These are phyloP conservation scores for Xylaria sp. DNA, from an alignment of 2,329 filamentous ascomycete genomes.

Conservation along the genomic window DNA sequence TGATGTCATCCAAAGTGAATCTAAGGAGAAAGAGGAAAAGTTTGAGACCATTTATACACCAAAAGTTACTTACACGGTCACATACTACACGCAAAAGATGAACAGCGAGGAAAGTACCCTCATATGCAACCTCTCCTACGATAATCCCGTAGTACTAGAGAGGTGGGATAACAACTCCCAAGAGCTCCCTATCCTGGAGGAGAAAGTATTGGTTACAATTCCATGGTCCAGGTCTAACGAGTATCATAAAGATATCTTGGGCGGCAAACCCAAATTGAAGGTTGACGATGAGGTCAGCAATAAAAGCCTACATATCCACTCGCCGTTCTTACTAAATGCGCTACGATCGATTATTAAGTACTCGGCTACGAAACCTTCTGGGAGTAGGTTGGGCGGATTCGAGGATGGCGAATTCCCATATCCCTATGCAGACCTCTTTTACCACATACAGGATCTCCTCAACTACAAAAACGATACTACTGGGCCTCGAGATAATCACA, in stretches of 20 bases:
- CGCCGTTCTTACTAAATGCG: slow-evolving; percentile 22
- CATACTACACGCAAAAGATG: not conserved
- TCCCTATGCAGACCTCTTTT: slow-evolving; percentile 24
- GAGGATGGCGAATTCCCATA: slow-evolving; percentile 12
- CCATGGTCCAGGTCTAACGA: not conserved
- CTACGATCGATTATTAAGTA: slow-evolving; percentile 22
- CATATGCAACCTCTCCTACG: slow-evolving; percentile 8
- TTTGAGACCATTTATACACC: not conserved
- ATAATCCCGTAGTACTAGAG: slow-evolving; percentile 15
- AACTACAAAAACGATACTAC: slow-evolving; percentile 16
- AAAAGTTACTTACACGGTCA: slow-evolving; percentile 1
- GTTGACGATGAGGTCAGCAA: slow-evolving; percentile 9
- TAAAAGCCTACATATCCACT: slow-evolving; percentile 22
- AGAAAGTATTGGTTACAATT: slow-evolving; percentile 9
- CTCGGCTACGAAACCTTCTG: slow-evolving; percentile 13
- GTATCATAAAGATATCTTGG: not conserved
- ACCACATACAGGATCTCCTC: slow-evolving; percentile 21
- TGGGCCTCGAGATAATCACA: slow-evolving; percentile 20
- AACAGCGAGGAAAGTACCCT: not conserved
- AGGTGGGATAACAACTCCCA: not conserved
- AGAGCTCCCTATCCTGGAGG: slow-evolving; percentile 21
- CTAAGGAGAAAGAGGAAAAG: not conserved
- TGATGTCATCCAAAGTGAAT: not conserved
- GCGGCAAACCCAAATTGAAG: slow-evolving; percentile 1
- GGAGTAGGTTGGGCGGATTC: not conserved